Base-by-base conservation (phyloP, 768 basidiomycete species). In the Floccularia luteovirens region DNA sequence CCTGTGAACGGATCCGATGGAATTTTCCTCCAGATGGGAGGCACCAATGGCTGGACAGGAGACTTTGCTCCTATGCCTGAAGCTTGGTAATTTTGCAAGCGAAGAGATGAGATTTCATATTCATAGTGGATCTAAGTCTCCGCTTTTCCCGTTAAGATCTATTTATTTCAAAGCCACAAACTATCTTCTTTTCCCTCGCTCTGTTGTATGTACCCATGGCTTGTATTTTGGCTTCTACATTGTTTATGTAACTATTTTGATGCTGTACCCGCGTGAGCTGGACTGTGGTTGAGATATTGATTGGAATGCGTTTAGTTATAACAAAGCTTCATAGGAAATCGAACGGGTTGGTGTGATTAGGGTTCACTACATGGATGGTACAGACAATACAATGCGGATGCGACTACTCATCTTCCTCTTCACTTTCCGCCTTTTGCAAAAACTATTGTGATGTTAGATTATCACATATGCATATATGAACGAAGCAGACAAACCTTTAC, bases 1-100 rank as follows among this genome's bases (percentile, higher is more conserved):
- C 92, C 92, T n/a, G 69, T 79, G 25, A 92, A 92, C 49, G 92
- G 92, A 31, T 86, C 83, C 3, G 92, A 97, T 50, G 88, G 84
- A 10, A 83, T 94, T 38, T 93, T 97, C 63, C 59, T 93, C 47
- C 79, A 83, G 48, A 72, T 85, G 64, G 70, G 70, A 31, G 77
- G 75, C 38, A 56, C 73, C 28, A 82, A 77, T 44, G 85, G 86
- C 12, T 90, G 87, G 87, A 73, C 72, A 14, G 77, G 77, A 36
- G 84, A 87, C 53, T 82, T 85, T 52, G 67, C 74, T 5, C 69
- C 79, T 31, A 80, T 82, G 75, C 85, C 87, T 12, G 87, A 88
- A 61, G 87, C 88, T 30, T 88, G 88, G 85, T 90, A 63, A 83
- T 33, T 31, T 4, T 14, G 27, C 14, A 14, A 30, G 31, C 17